These are phyloP conservation scores for Bruguiera parviflora DNA, from an alignment of 345 rosid species.

Conservation along the genomic window DNA sequence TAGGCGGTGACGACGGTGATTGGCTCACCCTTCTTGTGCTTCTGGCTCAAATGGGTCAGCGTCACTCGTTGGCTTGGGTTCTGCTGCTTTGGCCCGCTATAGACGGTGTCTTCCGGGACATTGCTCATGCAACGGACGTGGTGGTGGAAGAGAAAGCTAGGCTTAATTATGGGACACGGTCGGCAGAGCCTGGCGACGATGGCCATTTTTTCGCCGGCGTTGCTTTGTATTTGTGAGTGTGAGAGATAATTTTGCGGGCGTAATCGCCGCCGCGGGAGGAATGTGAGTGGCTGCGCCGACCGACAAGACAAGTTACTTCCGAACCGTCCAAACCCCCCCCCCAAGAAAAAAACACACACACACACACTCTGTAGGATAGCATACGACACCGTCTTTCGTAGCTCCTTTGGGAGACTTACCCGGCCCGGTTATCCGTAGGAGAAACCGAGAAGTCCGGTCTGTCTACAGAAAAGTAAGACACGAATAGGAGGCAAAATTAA, in stretches of 20 bases:
- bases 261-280: too few relatives aligned
- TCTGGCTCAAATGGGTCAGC: constrained; percentile 54
- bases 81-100: constrained; percentile 74
- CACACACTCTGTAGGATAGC: too few relatives aligned
- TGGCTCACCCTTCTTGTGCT: constrained; percentile 58
- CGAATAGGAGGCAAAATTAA: too few relatives aligned
- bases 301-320: too few relatives aligned
- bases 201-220: constrained; percentile 2
- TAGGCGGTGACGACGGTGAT: constrained; percentile 79
- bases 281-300: too few relatives aligned
- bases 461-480: too few relatives aligned
- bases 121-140: constrained; percentile 60
- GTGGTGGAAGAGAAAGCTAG: constrained; percentile 17
- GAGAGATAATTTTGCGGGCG: background rate
- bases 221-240: background rate
- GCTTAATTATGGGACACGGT: background rate
- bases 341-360: too few relatives aligned
- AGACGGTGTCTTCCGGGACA: constrained; percentile 73
- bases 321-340: too few relatives aligned
- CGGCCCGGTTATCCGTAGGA: too few relatives aligned
- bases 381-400: too few relatives aligned
- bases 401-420: too few relatives aligned
- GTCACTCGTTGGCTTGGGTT: constrained; percentile 61
- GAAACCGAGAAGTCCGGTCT: too few relatives aligned
- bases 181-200: background rate